Base-by-base conservation (phyloP, 2,329 filamentous ascomycete genomes). In the Neopestalotiopsis rosae region DNA sequence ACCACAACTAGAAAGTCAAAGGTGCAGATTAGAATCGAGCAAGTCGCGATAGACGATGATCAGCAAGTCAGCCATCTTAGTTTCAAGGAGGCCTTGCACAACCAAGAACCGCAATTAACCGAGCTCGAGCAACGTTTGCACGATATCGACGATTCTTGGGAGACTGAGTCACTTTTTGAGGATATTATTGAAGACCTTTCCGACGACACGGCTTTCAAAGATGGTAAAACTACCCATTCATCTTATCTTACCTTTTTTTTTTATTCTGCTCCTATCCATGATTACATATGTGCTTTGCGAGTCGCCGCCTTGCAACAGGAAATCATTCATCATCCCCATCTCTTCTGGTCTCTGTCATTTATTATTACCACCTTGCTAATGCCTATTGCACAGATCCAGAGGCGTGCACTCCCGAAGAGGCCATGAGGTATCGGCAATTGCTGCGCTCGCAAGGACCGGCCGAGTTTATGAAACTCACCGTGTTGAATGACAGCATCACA, bases 391-490 rank as follows among this genome's bases (percentile, higher is more conserved):
- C 28, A 68, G 59, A 67, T 76, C 76, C 73, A 38, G 75, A 78
- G 69, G 76, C 77, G 38, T 78, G 76, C 70, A 75, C 74, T 1
- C 84, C 89, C 12, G 88, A 92, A 71, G 92, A 97, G 81, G 89
- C 92, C 32, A 83, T 87, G 69, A 83, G 85, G 20, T 92, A 91
- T 77, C 90, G 92, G 72, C 87, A 91, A 74, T 87, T 92, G 71
- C 85, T 97, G 69, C 92, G 92, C 77, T 86, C 89, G 66, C 85
- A 94, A 71, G 95, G 95, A n/a, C 92, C 93, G 28, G 87, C 89
- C 70, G 87, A 91, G 70, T 97, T 98, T 79, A 90, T 93, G 76
- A 85, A 89, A 74, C 87, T 90, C 73, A 94, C 92, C 40, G 85
- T 97, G 65, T 89, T 90, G 71, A 86, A 86, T 66, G 90, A 90